Conservation (phyloP, 2,329 filamentous ascomycete genomes). For the Fusarium cicatricum region DNA sequence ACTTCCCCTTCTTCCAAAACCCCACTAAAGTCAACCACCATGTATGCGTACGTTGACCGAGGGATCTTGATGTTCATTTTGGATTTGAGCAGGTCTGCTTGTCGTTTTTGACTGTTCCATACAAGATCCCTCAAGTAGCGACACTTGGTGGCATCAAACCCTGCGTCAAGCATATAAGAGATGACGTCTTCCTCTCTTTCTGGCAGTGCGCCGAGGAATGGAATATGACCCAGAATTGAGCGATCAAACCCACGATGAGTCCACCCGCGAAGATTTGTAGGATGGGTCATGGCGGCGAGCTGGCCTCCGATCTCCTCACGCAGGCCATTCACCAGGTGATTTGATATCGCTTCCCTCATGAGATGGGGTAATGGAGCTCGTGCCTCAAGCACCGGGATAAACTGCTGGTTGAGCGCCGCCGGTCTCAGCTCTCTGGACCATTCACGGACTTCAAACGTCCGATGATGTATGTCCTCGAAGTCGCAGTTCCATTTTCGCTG, state of each 20-base stretch:
- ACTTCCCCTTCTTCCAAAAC: conserved; percentile 71
- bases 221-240: conserved; percentile 50
- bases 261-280: conserved; percentile 63
- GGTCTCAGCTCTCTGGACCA: conserved; percentile 46
- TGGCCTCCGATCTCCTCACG: conserved; percentile 61
- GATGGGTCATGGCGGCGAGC: conserved; percentile 58
- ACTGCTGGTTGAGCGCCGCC: conserved; percentile 70
- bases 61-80: conserved; percentile 69
- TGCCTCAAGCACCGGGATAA: conserved; percentile 73
- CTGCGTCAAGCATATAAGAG: conserved; percentile 63
- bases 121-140: conserved; percentile 59
- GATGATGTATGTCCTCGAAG: conserved; percentile 56
- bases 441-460: conserved; percentile 71
- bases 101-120: conserved; percentile 56
- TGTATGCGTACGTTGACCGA: conserved; percentile 68
- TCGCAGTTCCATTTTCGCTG: conserved; percentile 73
- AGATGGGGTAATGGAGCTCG: conserved; percentile 55
- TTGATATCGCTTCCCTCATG: conserved; percentile 59
- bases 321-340: conserved; percentile 60
- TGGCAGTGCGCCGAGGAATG: conserved; percentile 61
- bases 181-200: conserved; percentile 59
- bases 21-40: conserved; percentile 72
- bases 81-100: conserved; percentile 61
- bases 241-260: conserved; percentile 55
- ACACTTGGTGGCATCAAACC: conserved; percentile 63